These are phyloP conservation scores for Boeremia exigua DNA, from an alignment of 2,329 filamentous ascomycete species.

Conservation along the genomic window DNA sequence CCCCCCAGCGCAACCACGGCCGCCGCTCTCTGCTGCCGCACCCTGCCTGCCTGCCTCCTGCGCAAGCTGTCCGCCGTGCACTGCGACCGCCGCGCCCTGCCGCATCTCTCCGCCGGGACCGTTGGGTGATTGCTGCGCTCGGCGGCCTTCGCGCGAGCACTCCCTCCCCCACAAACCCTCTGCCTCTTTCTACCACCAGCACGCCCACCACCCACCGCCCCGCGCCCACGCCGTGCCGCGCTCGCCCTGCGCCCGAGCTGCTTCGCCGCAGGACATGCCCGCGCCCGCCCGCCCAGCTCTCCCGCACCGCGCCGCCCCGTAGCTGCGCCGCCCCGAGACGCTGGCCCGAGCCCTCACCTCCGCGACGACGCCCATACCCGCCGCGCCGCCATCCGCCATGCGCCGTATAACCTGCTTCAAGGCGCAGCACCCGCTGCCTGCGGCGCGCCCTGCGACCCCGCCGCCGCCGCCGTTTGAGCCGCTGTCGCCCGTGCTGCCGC, in stretches of 20 bases:
- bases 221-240: constrained; percentile 27
- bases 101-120: not conserved
- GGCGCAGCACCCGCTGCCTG: constrained; percentile 39
- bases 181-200: constrained; percentile 11
- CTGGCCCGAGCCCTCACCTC: constrained; percentile 20
- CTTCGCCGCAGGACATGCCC: constrained; percentile 38
- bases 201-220: constrained; percentile 18
- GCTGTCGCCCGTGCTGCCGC: constrained; percentile 41
- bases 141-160: no score
- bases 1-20: not conserved
- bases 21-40: not conserved
- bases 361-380: constrained; percentile 13
- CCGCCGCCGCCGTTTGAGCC: constrained; percentile 45
- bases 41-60: not conserved
- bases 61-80: no score
- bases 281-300: constrained; percentile 26
- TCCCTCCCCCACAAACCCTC: constrained; percentile 22
- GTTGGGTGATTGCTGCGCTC: constrained; percentile 3
- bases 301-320: constrained; percentile 34
- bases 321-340: constrained; percentile 34
- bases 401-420: constrained; percentile 44
- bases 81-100: not conserved
- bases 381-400: constrained; percentile 30
- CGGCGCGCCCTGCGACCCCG: constrained; percentile 39
- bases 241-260: constrained; percentile 20